Base-by-base conservation (phyloP, 2,329 filamentous ascomycete species). In the Botryotinia calthae region DNA sequence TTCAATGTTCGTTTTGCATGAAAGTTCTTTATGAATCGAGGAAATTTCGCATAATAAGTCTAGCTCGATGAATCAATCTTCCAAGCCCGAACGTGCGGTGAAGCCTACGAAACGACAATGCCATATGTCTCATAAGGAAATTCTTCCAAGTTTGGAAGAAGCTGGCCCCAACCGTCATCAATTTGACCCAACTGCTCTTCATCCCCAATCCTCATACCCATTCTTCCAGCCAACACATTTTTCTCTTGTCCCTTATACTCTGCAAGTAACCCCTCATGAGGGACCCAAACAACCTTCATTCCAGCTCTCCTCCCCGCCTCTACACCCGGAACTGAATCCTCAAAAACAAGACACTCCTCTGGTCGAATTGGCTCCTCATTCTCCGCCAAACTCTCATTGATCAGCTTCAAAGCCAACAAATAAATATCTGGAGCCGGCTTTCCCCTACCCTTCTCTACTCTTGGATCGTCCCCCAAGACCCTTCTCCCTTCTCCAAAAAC, bases 401-500 rank as follows among this genome's bases (percentile, higher is more conserved):
- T 91, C 4, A 90, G 92, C 82, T 92, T 86, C 72, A 99, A 85
- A 0, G 96, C 95, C 0, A 98, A 85, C 20, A 97, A 84, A 82
- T 97, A 98, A 77, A 99, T 99, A 83, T 99, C 95, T 0, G 95
- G 96, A 44, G 95, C 87, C 0, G 96, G 96, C 83, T 99, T 99
- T 25, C 96, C 96, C 31, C 94, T 85, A 0, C 95, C 95, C 4
- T 86, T 82, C 0, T 87, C 84, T 76, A 99, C 92, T 69, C 96
- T 87, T 9, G 85, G 80, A 81, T 99, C 95, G 79, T 99, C 96
- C 18, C 96, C 96, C 1, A 97, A 84, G 0, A 99, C 91, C 63
- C 84, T 1, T 97, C 91, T 73, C 88, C 89, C 76, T 92, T 90
- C 96, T 31, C 98, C 86, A 3, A 96, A 96, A 76, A 98, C 88